phyloP scores from a whole-genome alignment of 805 yeast genomes.

The Saturnispora dispora region DNA sequence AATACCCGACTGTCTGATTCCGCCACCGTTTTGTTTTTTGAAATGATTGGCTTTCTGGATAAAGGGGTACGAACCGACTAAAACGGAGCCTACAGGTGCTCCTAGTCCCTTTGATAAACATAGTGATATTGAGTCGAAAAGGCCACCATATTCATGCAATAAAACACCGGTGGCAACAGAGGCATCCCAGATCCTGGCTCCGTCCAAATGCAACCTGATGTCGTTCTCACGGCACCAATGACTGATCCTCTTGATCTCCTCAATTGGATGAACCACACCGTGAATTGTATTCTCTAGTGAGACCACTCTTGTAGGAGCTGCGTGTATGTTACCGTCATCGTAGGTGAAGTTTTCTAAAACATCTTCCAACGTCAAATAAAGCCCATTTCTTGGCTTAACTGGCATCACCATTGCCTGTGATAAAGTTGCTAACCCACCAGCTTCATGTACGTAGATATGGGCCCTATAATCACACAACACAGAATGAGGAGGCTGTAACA shows the following conservation, averaged over 20 bases:
- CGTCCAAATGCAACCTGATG: constrained; percentile 73
- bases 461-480: constrained; percentile 79
- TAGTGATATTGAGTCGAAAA: constrained; percentile 82
- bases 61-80: constrained; percentile 56
- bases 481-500: constrained; percentile 75
- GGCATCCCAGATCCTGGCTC: constrained; percentile 92
- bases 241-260: constrained; percentile 63
- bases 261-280: constrained; percentile 73
- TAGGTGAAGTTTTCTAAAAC: constrained; percentile 48
- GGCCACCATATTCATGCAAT: constrained; percentile 57
- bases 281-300: constrained; percentile 84
- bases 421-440: constrained; percentile 83
- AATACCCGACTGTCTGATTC: constrained; percentile 82
- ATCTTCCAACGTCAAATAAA: constrained; percentile 73
- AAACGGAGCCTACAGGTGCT: constrained; percentile 86
- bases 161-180: constrained; percentile 61
- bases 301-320: constrained; percentile 79
- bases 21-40: constrained; percentile 90
- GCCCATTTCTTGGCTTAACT: constrained; percentile 66
- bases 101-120: constrained; percentile 87
- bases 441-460: constrained; percentile 77
- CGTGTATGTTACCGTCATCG: constrained; percentile 78
- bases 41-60: constrained; percentile 73
- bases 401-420: constrained; percentile 91
- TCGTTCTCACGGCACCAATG: constrained; percentile 55